Evolutionary conservation across 148 eudicot species (phyloP).

Genomic region (Simmondsia chinensis): DNA sequence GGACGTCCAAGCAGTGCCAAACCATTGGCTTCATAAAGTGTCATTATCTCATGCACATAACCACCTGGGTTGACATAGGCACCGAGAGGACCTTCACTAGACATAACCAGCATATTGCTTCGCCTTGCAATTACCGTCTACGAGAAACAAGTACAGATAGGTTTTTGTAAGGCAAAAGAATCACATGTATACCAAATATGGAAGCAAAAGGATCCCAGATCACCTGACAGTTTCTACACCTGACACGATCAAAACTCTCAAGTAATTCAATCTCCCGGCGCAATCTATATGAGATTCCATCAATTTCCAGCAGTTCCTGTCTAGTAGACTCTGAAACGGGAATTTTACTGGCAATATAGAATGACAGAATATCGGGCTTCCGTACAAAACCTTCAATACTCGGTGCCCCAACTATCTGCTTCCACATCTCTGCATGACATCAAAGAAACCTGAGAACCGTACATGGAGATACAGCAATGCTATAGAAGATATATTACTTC

Average conservation of each 20-base stretch:
- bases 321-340: slow-evolving; percentile 84
- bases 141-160: slow-evolving; percentile 2
- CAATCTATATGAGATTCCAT: slow-evolving; percentile 79
- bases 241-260: slow-evolving; percentile 65
- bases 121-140: slow-evolving; percentile 59
- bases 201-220: neutral
- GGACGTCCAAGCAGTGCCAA: slow-evolving; percentile 63
- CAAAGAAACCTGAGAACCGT: neutral
- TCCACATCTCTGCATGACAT: slow-evolving; percentile 77
- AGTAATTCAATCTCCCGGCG: slow-evolving; percentile 89
- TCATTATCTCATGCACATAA: slow-evolving; percentile 77
- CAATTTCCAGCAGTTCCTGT: slow-evolving; percentile 92
- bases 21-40: slow-evolving; percentile 57
- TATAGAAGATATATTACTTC: too few species aligned
- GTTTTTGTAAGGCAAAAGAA: neutral
- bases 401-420: slow-evolving; percentile 65
- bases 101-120: slow-evolving; percentile 90
- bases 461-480: too few species aligned
- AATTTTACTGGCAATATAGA: slow-evolving; percentile 81
- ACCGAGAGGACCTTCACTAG: slow-evolving; percentile 90
- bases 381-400: slow-evolving; percentile 58
- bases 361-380: slow-evolving; percentile 75
- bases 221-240: slow-evolving; percentile 88
- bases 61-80: slow-evolving; percentile 85
- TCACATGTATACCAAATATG: neutral